Evolutionary conservation across 768 basidiomycete genomes (phyloP), one percentile per base, ranked within the genome.

Genomic region (Strobilomyces echinocephalus): DNA sequence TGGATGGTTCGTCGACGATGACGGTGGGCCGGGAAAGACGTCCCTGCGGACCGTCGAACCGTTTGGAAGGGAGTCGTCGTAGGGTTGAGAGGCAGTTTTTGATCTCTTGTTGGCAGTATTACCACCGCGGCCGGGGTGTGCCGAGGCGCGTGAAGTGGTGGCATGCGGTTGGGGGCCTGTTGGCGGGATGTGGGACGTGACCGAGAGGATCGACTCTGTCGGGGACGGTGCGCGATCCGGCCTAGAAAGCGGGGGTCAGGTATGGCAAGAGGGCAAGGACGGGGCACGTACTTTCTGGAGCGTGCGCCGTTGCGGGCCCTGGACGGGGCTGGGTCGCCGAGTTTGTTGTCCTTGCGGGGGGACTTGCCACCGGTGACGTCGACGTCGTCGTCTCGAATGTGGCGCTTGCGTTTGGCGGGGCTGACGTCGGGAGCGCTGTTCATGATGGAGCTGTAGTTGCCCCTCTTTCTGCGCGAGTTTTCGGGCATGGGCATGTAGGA

Each of bases 401-500:
- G 74, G 49, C 85, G 74, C 69, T 83, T 86, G 62, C 83, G 74
- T 69, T 88, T 88, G 12, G 74, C 70, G 5, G 88, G 83, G 60
- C 82, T 88, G 26, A 77, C 74, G 48, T 88, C 86, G 10, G 76
- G 74, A 53, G 57, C 58, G 15, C 73, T 76, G 40, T 75, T 73
- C 63, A 82, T 69, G 57, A 87, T 66, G 15, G 82, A 82, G 34
- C 79, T 77, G 43, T 78, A 77, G 8, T 76, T 80, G 24, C 76
- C 77, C 60, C 85, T 73, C 55, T 84, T 74, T 50, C 87, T 73
- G 45, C 87, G 72, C 12, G 84, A 83, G n/a, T 79, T 77, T 67
- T 89, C 88, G 54, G 79, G 70, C 40, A 81, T 76, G n/a, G 87
- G 84, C 75, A 84, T 79, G 63, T 78, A 88, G 8, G 84, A 80